Base-by-base conservation (phyloP, 352 stramenopile species). In the Phytophthora boehmeriae region DNA sequence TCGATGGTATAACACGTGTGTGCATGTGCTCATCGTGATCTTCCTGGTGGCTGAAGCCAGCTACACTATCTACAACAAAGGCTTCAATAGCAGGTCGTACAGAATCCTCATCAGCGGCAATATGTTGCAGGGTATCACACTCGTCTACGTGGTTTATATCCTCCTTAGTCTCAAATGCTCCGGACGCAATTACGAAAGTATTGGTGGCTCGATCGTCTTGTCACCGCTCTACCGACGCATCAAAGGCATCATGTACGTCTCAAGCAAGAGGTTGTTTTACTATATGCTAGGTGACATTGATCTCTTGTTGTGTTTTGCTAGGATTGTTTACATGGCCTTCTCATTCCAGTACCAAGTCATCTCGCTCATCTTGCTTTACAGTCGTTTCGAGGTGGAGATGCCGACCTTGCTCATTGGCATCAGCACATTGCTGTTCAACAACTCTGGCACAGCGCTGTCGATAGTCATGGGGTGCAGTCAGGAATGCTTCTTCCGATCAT, bases 181-280 rank as follows among this genome's bases (percentile, higher is more conserved):
- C 9, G 76, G 78, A 9, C 66, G 73, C 22, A 86, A 88, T 32
- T 81, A 83, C 54, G 78, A 86, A 58, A 69, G 57, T 20, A 69
- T 88, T 22, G 57, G 76, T 16, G 75, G 78, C 36, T 54, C 54
- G 1, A 61, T 76, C 36, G 76, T 85, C 4, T 41, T 73, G 43
- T 88, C 80, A 1, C 80, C 78, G 5, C 62, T 88, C 5, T 90
- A 90, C 54, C 68, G 71, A 6, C 78, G 78, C 47, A 73, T 88
- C 59, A 81, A 82, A 44, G 63, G 66, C 46, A 87, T 89, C 65
- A 83, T 89, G 79, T 85, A 68, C 36, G 72, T 57, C 27, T 8
- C 28, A 10, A 43, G 10, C 38, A 23, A 28, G 20, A n/a, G 14
- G 34, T n/a, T 39, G 2, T 27, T 16, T 56, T 4, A 32, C 22